Evolutionary conservation across 2,329 filamentous ascomycete species (phyloP).

Genomic region (Biscogniauxia marginata): DNA sequence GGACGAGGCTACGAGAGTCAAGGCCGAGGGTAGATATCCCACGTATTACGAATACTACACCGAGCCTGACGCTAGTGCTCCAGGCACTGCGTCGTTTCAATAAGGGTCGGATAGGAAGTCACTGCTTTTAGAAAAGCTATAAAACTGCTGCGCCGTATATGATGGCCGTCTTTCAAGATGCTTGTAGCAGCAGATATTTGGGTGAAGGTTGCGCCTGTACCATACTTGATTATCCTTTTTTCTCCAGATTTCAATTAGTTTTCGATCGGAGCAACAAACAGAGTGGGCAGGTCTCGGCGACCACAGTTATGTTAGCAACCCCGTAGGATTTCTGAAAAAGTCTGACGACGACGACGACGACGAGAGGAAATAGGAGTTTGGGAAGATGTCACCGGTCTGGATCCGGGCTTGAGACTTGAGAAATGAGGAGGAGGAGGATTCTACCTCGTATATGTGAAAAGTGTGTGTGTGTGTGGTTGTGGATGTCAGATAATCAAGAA

Average conservation of each 20-base stretch:
- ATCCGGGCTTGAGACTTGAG: too few relatives aligned
- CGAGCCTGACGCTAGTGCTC: conserved; percentile 45
- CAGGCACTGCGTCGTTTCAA: conserved; percentile 53
- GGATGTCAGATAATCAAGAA: background rate
- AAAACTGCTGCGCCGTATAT: conserved; percentile 13
- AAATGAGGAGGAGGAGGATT: too few relatives aligned
- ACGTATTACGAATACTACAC: conserved; percentile 53
- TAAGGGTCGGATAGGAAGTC: conserved; percentile 26
- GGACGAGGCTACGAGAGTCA: conserved; percentile 49
- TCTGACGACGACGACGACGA: too few relatives aligned
- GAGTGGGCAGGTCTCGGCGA: background rate
- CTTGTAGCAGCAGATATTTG: background rate
- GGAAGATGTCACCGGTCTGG: too few relatives aligned
- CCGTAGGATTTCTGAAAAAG: too few relatives aligned
- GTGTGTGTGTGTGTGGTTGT: too few relatives aligned
- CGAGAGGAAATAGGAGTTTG: too few relatives aligned
- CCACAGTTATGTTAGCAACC: too few relatives aligned
- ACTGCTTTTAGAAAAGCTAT: background rate
- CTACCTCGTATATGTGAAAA: too few relatives aligned
- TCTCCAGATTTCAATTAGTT: background rate
- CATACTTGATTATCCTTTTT: conserved; percentile 7
- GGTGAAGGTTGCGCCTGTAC: background rate
- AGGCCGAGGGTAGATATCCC: conserved; percentile 51
- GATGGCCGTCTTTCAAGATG: conserved; percentile 9
- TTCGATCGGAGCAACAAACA: background rate